These are phyloP conservation scores for Suillus variegatus DNA, from an alignment of 768 basidiomycete species.

Conservation along the genomic window DNA sequence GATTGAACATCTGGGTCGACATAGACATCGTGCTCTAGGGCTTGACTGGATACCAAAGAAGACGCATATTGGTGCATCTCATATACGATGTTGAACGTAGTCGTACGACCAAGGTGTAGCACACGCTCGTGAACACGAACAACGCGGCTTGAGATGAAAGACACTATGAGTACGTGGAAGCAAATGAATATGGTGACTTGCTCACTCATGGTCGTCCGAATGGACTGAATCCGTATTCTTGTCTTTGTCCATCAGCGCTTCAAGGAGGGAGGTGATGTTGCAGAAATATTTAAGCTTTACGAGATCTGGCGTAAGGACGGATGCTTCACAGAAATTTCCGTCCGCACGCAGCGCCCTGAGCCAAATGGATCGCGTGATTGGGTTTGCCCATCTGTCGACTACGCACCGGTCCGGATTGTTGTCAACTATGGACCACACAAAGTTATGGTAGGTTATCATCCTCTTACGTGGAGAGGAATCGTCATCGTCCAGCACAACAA, in stretches of 20 bases:
- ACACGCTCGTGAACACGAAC: too few relatives aligned
- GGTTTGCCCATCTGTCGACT: neutral
- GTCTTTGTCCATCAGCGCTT: too few relatives aligned
- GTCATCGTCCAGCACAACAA: neutral
- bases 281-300: too few relatives aligned
- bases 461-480: fast-evolving
- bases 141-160: too few relatives aligned
- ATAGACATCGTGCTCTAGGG: neutral
- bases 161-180: too few relatives aligned
- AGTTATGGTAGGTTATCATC: neutral
- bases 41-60: neutral
- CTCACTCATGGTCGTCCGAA: too few relatives aligned
- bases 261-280: too few relatives aligned
- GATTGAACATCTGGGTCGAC: neutral
- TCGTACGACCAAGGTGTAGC: too few relatives aligned
- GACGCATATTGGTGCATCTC: neutral
- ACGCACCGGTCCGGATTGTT: neutral
- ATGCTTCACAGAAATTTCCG: neutral
- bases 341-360: neutral
- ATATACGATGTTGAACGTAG: neutral
- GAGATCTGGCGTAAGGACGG: neutral
- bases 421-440: neutral
- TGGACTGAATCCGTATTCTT: too few relatives aligned
- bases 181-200: too few relatives aligned
- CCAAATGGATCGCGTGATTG: neutral